These are phyloP conservation scores for Aaosphaeria pasadenensis DNA, from an alignment of 2,329 filamentous ascomycete genomes.

Conservation along the genomic window DNA sequence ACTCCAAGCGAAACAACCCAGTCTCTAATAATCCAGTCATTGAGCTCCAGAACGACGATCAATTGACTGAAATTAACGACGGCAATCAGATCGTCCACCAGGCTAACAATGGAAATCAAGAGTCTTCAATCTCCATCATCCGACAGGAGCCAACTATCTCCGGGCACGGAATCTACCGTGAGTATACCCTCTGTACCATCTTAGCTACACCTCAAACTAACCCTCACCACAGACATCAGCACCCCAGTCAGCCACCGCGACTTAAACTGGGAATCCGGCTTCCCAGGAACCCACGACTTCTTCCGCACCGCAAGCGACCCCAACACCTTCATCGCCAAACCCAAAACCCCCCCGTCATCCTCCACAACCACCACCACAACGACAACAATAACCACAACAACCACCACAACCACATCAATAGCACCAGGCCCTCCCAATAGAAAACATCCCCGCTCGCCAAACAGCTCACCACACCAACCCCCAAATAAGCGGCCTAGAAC, in stretches of 20 bases:
- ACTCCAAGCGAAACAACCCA: too few relatives aligned
- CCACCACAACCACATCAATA: too few relatives aligned
- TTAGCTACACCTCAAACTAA: not conserved
- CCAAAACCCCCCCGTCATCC: not conserved
- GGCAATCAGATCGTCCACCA: not conserved
- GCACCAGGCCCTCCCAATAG: too few relatives aligned
- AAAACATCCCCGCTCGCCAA: too few relatives aligned
- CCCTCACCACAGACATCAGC: not conserved
- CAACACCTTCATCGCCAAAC: conserved; percentile 1
- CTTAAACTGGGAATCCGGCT: conserved; percentile 2
- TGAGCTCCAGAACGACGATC: too few relatives aligned
- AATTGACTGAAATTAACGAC: not conserved
- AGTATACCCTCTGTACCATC: not conserved
- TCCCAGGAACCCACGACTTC: conserved; percentile 6
- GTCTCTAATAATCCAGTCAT: too few relatives aligned
- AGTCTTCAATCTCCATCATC: not conserved
- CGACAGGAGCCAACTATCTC: not conserved
- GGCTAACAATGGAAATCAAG: not conserved
- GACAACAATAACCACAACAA: too few relatives aligned
- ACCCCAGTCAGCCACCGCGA: not conserved
- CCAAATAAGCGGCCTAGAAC: too few relatives aligned
- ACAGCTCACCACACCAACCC: too few relatives aligned
- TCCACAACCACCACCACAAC: too few relatives aligned
- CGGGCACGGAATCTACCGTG: not conserved
- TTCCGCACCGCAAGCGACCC: conserved; percentile 1